Evolutionary conservation across 2,329 filamentous ascomycete genomes (phyloP).

Genomic region (Canariomyces notabilis): DNA sequence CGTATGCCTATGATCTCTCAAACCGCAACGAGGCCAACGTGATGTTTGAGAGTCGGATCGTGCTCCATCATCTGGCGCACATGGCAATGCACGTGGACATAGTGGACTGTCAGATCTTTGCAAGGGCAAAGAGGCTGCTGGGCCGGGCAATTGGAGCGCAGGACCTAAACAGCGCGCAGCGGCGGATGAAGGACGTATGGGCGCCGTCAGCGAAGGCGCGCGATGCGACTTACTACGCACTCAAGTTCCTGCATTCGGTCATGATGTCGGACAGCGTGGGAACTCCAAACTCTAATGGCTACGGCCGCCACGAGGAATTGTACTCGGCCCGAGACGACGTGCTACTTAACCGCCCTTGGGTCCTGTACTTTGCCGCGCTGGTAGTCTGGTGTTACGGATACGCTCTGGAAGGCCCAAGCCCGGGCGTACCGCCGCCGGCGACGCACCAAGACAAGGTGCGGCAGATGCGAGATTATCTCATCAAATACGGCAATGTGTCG

Average conservation of each 20-base stretch:
- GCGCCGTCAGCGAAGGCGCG: conserved; percentile 81
- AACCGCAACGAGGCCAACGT: conserved; percentile 60
- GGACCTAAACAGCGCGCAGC: conserved; percentile 73
- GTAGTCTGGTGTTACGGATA: conserved; percentile 96
- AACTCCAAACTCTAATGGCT: conserved; percentile 35
- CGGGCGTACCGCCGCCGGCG: conserved; percentile 45
- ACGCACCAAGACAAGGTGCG: conserved; percentile 61
- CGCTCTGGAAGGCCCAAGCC: conserved; percentile 76
- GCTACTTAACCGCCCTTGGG: conserved; percentile 88
- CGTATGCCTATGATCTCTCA: conserved; percentile 49
- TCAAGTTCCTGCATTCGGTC: conserved; percentile 84
- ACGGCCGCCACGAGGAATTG: conserved; percentile 35
- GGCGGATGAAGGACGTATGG: conserved; percentile 85
- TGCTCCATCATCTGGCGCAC: conserved; percentile 88
- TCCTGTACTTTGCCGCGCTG: conserved; percentile 85
- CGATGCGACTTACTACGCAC: conserved; percentile 86
- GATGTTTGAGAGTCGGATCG: conserved; percentile 81
- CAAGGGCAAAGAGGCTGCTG: conserved; percentile 76
- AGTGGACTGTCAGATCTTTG: conserved; percentile 95
- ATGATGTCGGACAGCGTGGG: conserved; percentile 55
- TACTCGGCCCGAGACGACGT: conserved; percentile 87
- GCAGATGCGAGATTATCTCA: conserved; percentile 77
- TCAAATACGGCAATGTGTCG: conserved; percentile 63
- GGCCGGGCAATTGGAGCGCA: conserved; percentile 78
- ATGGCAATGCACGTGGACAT: conserved; percentile 98